A percentile compares a stretch with the other conserved stretches of the same genome.
Conservation (phyloP, 768 basidiomycete genomes). For the Hydnomerulius pinastri region DNA sequence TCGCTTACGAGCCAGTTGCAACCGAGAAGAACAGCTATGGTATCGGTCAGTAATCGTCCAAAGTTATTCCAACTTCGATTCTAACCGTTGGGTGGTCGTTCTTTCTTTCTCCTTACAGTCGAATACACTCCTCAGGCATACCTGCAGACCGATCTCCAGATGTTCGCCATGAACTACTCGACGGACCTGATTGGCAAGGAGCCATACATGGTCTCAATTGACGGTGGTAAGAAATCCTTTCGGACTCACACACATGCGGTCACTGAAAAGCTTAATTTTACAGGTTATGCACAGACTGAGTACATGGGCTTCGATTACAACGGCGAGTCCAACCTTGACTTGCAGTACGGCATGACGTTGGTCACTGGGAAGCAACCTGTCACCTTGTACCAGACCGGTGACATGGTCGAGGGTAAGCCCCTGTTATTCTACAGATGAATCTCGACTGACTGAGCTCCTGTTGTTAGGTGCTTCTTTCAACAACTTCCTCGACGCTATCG, state of each 20-base stretch:
- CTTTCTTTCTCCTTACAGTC: conserved; percentile 13
- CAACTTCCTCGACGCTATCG: conserved; percentile 41
- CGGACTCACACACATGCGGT: not conserved
- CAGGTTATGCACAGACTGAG: conserved; percentile 29
- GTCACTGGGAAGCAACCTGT: conserved; percentile 30
- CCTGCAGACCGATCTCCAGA: conserved; percentile 29
- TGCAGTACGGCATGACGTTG: conserved; percentile 34
- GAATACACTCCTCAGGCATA: conserved; percentile 38
- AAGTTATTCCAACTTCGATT: not conserved
- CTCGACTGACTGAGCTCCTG: not conserved
- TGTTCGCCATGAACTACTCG: conserved; percentile 32
- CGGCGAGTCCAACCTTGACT: conserved; percentile 34
- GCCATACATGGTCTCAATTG: conserved; percentile 35
- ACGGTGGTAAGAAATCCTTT: conserved; percentile 30
- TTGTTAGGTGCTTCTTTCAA: conserved; percentile 35
- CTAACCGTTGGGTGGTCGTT: not conserved
- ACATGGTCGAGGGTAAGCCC: conserved; percentile 22
- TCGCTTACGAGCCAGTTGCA: conserved; percentile 27
- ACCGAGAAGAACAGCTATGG: conserved; percentile 34
- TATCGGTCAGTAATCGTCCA: conserved; percentile 23
- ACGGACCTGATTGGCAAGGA: conserved; percentile 22
- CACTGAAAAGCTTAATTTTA: not conserved
- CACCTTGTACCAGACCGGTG: conserved; percentile 37
- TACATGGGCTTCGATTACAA: conserved; percentile 17
- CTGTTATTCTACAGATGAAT: not conserved